Conservation (phyloP, 2,329 filamentous ascomycete genomes). For the Fusarium sp. region DNA sequence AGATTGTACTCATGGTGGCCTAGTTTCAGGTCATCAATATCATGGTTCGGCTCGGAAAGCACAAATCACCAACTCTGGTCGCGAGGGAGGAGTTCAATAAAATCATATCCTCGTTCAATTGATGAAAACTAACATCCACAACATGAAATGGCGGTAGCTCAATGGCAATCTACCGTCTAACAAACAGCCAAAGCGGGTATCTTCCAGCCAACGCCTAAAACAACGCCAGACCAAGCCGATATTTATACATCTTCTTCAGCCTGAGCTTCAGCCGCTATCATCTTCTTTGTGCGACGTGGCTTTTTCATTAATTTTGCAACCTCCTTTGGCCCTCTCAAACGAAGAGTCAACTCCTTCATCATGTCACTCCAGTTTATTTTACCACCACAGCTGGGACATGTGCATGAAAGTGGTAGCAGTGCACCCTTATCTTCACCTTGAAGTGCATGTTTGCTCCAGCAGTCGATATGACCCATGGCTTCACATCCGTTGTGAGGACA, state of each 20-base stretch:
- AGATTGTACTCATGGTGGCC: too few species aligned
- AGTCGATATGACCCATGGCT: constrained; percentile 70
- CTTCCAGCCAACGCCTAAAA: constrained; percentile 30
- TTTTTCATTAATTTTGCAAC: constrained; percentile 76
- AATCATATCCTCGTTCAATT: not conserved
- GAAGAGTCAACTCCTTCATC: constrained; percentile 84
- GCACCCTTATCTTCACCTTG: constrained; percentile 53
- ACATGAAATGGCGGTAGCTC: not conserved
- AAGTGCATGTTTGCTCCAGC: constrained; percentile 69
- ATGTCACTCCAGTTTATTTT: constrained; percentile 79
- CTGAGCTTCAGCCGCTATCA: constrained; percentile 22
- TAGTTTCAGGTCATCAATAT: too few species aligned
- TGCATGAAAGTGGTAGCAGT: constrained; percentile 76
- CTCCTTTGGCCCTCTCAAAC: constrained; percentile 77
- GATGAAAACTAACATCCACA: not conserved
- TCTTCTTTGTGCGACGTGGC: constrained; percentile 52
- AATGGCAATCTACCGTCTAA: not conserved
- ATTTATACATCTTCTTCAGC: constrained; percentile 24
- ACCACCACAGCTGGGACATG: constrained; percentile 77
- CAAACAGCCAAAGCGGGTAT: constrained; percentile 29
- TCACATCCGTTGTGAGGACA: constrained; percentile 68
- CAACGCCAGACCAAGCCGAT: constrained; percentile 2
- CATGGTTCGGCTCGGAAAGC: too few species aligned
- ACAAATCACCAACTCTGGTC: not conserved
- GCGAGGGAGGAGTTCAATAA: not conserved